Evolutionary conservation across 2,329 filamentous ascomycete species (phyloP), one percentile per base, ranked within the genome.

Genomic region (Paramyrothecium roridum): DNA sequence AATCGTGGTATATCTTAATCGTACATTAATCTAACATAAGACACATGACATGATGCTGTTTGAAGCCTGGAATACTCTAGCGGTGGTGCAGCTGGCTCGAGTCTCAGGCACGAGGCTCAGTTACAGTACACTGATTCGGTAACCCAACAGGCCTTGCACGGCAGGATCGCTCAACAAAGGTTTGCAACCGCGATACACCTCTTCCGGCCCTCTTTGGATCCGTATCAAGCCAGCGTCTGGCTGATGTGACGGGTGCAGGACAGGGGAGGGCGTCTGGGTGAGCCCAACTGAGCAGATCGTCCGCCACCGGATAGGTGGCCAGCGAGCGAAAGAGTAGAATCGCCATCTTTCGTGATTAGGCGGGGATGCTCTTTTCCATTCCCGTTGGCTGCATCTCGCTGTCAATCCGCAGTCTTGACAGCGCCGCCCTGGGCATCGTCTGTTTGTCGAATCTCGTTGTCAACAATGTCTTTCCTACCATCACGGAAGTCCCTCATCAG

Each of bases 401-500:
- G 60, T 66, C 64, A 66, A 50, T 66, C 54, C 7, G 56, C 10
- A 12, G 55, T 51, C 11, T 54, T 55, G 2, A 30, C 22, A 21
- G 50, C 12, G 37, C 52, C 56, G 2, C 52, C 55, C 19, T 52
- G 61, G n/a, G 51, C 56, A 4, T 57, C 63, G 1, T 61, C 59
- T 1, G 64, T 73, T 46, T 70, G 68, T 7, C 67, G 66, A 23
- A 78, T 73, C 61, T 76, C 67, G 33, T 77, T 70, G 47, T 74
- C 69, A 13, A 76, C 61, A 50, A 78, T 76, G 20, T 76, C 75
- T 58, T 78, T 78, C 21, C 64, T 70, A 2, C 76, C 75, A 50
- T 78, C 75, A 10, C 73, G 67, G 48, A 78, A 77, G 54, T 78
- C 75, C 19, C 73, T 71, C 75, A 78, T 78, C 3, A 78, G 66